A percentile compares a stretch with the other conserved stretches of the same genome.
Conservation (phyloP, 495 filamentous ascomycete species). For the Aspergillus affinis region DNA sequence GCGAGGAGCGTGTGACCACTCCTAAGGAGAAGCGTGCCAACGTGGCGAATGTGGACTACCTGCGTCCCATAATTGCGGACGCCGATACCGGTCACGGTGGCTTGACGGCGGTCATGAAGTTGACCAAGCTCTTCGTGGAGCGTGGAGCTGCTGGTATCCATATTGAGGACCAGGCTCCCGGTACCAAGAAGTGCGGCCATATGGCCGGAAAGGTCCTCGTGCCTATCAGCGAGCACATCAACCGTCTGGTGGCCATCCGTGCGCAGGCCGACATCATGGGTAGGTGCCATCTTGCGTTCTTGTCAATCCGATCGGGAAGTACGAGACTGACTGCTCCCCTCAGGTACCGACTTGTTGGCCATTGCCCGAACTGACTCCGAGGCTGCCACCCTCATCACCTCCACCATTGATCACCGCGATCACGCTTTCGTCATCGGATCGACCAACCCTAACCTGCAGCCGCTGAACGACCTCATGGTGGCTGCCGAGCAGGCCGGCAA, state of each 20-base stretch:
- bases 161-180: constrained; percentile 97
- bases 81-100: constrained; percentile 97
- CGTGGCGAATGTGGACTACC: constrained; percentile 85
- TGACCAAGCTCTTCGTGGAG: constrained; percentile 96
- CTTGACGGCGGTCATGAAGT: constrained; percentile 97
- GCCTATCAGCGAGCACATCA: constrained; percentile 97
- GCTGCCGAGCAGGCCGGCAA: constrained; percentile 83
- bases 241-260: constrained; percentile 92
- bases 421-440: constrained; percentile 88
- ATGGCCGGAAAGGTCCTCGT: constrained; percentile 99
- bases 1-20: constrained; percentile 84
- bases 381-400: constrained; percentile 94
- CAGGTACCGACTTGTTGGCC: constrained; percentile 78
- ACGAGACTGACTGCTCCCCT: neutral
- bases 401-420: constrained; percentile 91
- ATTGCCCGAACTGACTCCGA: constrained; percentile 96
- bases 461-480: constrained; percentile 88
- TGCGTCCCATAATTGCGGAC: constrained; percentile 94
- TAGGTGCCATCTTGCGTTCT: constrained; percentile 26
- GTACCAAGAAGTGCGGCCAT: constrained; percentile 99
- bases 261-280: constrained; percentile 99
- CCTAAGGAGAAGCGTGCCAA: constrained; percentile 70
- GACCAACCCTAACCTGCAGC: constrained; percentile 82
- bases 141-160: constrained; percentile 97
- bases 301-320: neutral